Evolutionary conservation across 2,329 filamentous ascomycete species (phyloP).

Genomic region (Neonectria coccinea): DNA sequence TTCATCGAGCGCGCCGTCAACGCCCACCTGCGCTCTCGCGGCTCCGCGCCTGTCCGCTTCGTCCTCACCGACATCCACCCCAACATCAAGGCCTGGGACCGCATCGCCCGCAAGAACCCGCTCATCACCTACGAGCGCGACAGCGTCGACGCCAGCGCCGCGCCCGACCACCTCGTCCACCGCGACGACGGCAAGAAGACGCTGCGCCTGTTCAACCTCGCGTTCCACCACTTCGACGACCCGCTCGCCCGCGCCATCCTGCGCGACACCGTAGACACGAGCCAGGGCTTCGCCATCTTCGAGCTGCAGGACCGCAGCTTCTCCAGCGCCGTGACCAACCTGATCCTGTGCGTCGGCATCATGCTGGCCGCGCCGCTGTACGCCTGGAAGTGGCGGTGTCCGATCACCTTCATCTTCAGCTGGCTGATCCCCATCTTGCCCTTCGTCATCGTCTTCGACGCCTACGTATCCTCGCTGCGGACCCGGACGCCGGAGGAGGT

Average conservation of each 20-base stretch:
- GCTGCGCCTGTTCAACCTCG: constrained; percentile 78
- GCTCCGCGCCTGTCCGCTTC: constrained; percentile 61
- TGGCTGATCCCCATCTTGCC: constrained; percentile 76
- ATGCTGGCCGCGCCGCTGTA: constrained; percentile 65
- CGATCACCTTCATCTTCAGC: constrained; percentile 71
- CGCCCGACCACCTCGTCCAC: constrained; percentile 62
- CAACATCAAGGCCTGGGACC: constrained; percentile 70
- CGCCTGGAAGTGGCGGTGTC: constrained; percentile 64
- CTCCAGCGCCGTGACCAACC: constrained; percentile 64
- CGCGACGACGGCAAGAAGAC: constrained; percentile 60
- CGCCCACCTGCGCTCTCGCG: constrained; percentile 48
- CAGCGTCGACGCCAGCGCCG: constrained; percentile 73
- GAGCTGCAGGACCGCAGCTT: constrained; percentile 77
- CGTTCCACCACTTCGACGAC: constrained; percentile 83
- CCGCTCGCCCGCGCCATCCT: constrained; percentile 70
- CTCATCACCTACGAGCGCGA: constrained; percentile 70
- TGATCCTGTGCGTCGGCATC: constrained; percentile 64
- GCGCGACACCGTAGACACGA: constrained; percentile 71
- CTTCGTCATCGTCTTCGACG: constrained; percentile 76
- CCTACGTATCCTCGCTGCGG: constrained; percentile 73
- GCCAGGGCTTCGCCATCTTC: constrained; percentile 77
- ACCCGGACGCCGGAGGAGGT: constrained; percentile 76
- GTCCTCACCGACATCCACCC: constrained; percentile 76
- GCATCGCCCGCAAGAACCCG: constrained; percentile 62
- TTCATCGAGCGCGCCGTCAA: constrained; percentile 72